phyloP scores from a whole-genome alignment of 2,329 filamentous ascomycete genomes.

The Cladosporium sp. region DNA sequence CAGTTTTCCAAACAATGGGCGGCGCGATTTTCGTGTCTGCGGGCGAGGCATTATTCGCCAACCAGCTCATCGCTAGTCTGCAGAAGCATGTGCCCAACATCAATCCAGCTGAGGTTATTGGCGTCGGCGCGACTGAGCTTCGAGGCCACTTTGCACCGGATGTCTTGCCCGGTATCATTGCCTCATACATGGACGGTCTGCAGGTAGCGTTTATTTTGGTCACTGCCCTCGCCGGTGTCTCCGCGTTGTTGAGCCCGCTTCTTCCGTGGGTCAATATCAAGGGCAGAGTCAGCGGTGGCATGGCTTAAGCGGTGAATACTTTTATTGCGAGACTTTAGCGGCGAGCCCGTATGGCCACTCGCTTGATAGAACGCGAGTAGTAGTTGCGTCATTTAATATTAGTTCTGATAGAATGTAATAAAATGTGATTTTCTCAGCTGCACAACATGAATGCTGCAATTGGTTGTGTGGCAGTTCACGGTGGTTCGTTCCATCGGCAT shows the following conservation, averaged over 20 bases:
- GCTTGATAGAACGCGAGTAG: too few relatives aligned
- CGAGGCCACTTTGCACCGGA: not conserved
- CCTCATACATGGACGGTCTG: not conserved
- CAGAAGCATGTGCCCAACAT: slow-evolving; percentile 38
- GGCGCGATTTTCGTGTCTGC: slow-evolving; percentile 63
- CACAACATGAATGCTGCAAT: too few relatives aligned
- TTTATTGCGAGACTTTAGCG: too few relatives aligned
- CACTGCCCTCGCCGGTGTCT: not conserved
- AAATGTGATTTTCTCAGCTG: too few relatives aligned
- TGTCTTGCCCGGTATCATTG: not conserved
- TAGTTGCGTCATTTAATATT: too few relatives aligned
- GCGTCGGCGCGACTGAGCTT: not conserved
- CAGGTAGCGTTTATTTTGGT: not conserved
- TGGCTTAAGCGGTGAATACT: not conserved
- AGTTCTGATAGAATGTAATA: too few relatives aligned
- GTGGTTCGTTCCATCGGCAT: too few relatives aligned
- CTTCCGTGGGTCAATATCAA: not conserved
- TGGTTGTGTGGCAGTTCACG: too few relatives aligned
- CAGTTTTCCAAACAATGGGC: slow-evolving; percentile 61
- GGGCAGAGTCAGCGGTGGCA: not conserved
- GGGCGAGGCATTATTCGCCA: slow-evolving; percentile 64
- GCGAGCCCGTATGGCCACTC: too few relatives aligned
- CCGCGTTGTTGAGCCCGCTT: not conserved
- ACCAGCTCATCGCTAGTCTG: slow-evolving; percentile 55
- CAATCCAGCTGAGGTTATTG: slow-evolving; percentile 20